Base-by-base conservation (phyloP, 2,329 filamentous ascomycete species). In the Hypoxylon sp. region DNA sequence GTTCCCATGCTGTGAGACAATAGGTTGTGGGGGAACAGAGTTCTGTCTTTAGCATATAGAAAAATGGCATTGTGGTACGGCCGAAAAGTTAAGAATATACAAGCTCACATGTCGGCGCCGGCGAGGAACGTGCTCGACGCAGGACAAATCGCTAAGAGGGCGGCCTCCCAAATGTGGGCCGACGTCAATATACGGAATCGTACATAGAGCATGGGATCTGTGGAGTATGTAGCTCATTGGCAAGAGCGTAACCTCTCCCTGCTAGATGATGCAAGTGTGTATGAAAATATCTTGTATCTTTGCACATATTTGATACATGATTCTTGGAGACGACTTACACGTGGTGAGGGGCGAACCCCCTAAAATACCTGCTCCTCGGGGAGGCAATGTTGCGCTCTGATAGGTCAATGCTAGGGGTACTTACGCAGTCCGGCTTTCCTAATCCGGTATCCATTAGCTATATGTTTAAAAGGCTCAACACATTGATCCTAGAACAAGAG, bases 351-450 rank as follows among this genome's bases (percentile, higher is more conserved):
- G 37, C 13, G 13, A 14, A 37, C 2, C 25, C 4, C 13, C 13
- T 4, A 5, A 17, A 42, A 42, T 17, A 17, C 37, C 37, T 42
- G 14, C 17, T 42, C 37, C 37, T 42, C n/a, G n/a, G 6, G 37
- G 3, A 3, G 37, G n/a, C 6, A 14, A 42, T 20, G 1, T 42
- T 17, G 33, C 22, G 22, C 17, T 50, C 37, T 56, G 60, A 56
- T 62, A 37, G 60, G 57, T 13, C 46, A 7, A n/a, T n/a, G 4
- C 25, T 20, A 33, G 31, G 31, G 5, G 25, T 27, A 27, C 25
- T 27, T 11, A 13, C 1, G 17, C 55, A 51, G 35, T 2, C 49
- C 66, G 64, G 68, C 42, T 69, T 71, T 72, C 72, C 71, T 44
- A 35, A 72, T 67, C 42, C 3, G 68, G 71, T 64, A 73, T 68